Evolutionary conservation across 2,329 filamentous ascomycete species (phyloP).

Genomic region (Orbilia brochopaga): DNA sequence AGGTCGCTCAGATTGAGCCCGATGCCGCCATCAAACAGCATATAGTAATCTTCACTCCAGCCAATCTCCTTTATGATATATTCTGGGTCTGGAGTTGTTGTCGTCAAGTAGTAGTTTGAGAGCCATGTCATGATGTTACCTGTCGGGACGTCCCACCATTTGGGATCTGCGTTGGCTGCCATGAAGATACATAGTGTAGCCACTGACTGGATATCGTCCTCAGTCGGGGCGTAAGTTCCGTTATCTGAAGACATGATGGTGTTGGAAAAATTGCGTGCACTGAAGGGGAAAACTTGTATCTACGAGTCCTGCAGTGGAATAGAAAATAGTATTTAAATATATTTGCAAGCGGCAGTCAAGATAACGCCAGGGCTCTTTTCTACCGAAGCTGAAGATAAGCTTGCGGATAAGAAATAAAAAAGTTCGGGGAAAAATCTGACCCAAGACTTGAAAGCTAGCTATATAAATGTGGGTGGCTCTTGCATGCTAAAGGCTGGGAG

Average conservation of each 20-base stretch:
- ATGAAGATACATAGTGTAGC: constrained; percentile 44
- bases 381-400: neutral
- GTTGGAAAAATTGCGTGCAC: neutral
- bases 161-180: constrained; percentile 35
- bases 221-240: constrained; percentile 30
- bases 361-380: neutral
- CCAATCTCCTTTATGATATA: constrained; percentile 34
- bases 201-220: constrained; percentile 20
- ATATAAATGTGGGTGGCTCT: constrained; percentile 46
- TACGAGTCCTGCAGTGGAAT: too few relatives aligned
- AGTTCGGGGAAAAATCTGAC: constrained; percentile 15
- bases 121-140: constrained; percentile 26
- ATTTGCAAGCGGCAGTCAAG: neutral
- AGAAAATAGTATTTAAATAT: neutral
- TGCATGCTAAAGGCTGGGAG: constrained; percentile 24
- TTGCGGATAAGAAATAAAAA: constrained; percentile 13
- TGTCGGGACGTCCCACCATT: constrained; percentile 28
- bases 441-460: constrained; percentile 40
- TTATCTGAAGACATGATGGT: constrained; percentile 31
- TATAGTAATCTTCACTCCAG: constrained; percentile 41
- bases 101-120: constrained; percentile 42
- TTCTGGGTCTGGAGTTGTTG: constrained; percentile 25
- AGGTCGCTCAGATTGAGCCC: constrained; percentile 39
- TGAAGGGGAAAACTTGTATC: neutral
- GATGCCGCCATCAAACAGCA: constrained; percentile 34